These are phyloP conservation scores for Nemania abortiva DNA, from an alignment of 2,329 filamentous ascomycete species.

Conservation along the genomic window DNA sequence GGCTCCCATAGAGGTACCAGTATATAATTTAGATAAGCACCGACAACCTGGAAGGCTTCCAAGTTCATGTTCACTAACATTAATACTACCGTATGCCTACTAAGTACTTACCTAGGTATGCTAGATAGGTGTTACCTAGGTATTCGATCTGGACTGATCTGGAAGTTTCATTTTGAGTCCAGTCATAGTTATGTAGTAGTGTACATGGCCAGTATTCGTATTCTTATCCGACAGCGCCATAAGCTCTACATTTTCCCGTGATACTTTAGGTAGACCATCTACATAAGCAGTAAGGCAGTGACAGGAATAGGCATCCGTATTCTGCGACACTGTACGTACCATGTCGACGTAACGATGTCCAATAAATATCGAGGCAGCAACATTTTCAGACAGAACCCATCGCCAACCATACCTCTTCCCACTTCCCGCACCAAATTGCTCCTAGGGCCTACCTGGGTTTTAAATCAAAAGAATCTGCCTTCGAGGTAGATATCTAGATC, in stretches of 20 bases:
- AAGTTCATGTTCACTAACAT: too few species aligned
- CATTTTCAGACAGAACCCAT: slow-evolving; percentile 11
- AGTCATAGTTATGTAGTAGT: too few species aligned
- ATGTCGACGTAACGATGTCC: slow-evolving; percentile 13
- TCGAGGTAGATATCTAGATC: too few species aligned
- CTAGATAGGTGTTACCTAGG: too few species aligned
- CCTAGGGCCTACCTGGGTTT: not conserved
- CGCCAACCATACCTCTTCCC: not conserved
- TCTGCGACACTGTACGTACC: slow-evolving; percentile 10
- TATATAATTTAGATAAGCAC: too few species aligned
- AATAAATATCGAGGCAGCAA: not conserved
- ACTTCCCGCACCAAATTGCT: not conserved
- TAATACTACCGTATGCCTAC: too few species aligned
- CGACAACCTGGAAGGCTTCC: too few species aligned
- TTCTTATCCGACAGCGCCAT: not conserved
- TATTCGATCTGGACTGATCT: too few species aligned
- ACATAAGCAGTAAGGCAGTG: not conserved
- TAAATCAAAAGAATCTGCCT: not conserved
- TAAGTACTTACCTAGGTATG: not conserved
- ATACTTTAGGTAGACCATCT: too few species aligned
- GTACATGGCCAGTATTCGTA: not conserved
- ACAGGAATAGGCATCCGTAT: slow-evolving; percentile 23
- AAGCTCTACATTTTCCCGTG: not conserved
- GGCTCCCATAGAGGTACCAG: not conserved
- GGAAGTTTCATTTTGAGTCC: not conserved